Conservation (phyloP, 768 basidiomycete species). For the Pulveroboletus sp. region DNA sequence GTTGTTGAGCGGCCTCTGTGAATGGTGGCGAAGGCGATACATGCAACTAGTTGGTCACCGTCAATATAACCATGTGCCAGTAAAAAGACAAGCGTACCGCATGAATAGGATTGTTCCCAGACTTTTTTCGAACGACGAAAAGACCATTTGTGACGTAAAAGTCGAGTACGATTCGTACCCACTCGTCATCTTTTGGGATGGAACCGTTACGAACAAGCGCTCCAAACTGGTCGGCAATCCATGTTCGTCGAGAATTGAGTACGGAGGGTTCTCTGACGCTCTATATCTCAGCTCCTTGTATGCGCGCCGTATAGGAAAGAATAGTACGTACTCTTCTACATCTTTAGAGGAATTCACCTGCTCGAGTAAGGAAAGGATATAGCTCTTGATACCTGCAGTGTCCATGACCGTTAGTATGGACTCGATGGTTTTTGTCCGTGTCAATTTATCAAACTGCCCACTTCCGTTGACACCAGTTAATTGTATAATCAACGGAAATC, state of each 20-base stretch:
- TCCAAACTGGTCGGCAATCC: conserved; percentile 86
- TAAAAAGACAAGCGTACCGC: conserved; percentile 47
- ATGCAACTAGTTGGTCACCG: conserved; percentile 42
- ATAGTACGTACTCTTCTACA: conserved; percentile 37
- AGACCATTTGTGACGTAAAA: conserved; percentile 83
- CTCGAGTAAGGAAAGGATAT: conserved; percentile 67
- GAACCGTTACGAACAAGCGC: conserved; percentile 75
- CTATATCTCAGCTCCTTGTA: conserved; percentile 12
- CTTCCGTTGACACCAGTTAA: conserved; percentile 81
- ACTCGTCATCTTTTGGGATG: conserved; percentile 77
- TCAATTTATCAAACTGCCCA: conserved; percentile 87
- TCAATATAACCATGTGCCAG: not conserved
- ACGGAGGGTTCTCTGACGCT: conserved; percentile 41
- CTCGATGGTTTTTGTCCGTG: conserved; percentile 91
- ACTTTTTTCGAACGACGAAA: conserved; percentile 72
- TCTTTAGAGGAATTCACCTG: conserved; percentile 54
- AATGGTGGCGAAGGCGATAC: conserved; percentile 62
- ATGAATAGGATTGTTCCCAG: conserved; percentile 56
- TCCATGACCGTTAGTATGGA: conserved; percentile 75
- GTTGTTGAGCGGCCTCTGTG: conserved; percentile 66
- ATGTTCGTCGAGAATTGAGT: conserved; percentile 59
- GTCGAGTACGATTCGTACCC: conserved; percentile 72
- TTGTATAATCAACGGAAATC: conserved; percentile 82
- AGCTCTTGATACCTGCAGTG: conserved; percentile 68
- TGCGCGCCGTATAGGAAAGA: conserved; percentile 1